Evolutionary conservation across 441 rosid species (phyloP), one percentile per base, ranked within the genome.

Genomic region (Viola pubescens): DNA sequence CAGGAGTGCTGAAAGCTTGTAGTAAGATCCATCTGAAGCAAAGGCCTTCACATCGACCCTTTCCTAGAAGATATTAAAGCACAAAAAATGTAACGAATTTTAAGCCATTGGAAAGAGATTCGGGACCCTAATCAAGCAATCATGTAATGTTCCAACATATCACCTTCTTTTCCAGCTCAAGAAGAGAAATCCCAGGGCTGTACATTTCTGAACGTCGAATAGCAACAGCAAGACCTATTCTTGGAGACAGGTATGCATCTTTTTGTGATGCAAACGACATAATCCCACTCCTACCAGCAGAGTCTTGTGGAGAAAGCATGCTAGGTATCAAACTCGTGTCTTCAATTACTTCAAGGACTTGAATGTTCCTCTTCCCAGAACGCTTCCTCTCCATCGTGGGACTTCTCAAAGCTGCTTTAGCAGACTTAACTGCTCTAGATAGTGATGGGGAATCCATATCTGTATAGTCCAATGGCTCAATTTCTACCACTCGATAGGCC

Each of bases 141-240:
- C 37, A 56, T 49, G 16, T 55, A 53, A 52, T 13, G 39, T 16
- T 34, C 58, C 38, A 55, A 47, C 58, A 54, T 66, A 55, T 63
- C 52, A 95, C 99, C 98, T 95, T 91, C 77, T 95, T 91, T 81
- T 95, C 99, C 70, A 95, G 82, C 73, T 91, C 98, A 67, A 87
- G 85, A 63, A 95, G 96, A 72, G 99, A 86, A 73, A 95, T 82
- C 69, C 98, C 99, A 56, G 96, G 86, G 78, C 98, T 75, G 75
- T 77, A 95, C 58, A 73, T 77, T 53, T 91, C 94, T 75, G 96
- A 91, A 75, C 77, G 76, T 60, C 75, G 80, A 77, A 83, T 72
- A 64, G 97, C 96, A 66, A 95, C 88, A 63, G 92, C 81, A 65
- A 95, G 89, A 63, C 99, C 99, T 68, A 95, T 74, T 44, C 85